Conservation (phyloP, 129 eudicot genomes). For the Lactuca sativa region DNA sequence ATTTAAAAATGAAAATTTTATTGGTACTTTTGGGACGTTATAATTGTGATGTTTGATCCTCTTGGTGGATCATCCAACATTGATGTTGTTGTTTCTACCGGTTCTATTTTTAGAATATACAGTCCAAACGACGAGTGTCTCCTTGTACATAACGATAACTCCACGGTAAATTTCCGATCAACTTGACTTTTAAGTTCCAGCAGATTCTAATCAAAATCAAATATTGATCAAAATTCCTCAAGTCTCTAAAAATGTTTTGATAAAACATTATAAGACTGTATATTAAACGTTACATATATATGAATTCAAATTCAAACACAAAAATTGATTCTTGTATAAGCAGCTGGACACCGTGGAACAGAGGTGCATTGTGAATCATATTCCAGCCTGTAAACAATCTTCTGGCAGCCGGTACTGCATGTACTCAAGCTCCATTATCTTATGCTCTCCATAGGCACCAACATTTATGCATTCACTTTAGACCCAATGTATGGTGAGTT, state of each 20-base stretch:
- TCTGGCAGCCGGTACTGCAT: slow-evolving; percentile 98
- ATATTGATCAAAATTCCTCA: not conserved
- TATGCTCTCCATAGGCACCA: slow-evolving; percentile 77
- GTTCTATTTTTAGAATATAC: slow-evolving; percentile 95
- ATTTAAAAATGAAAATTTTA: no score
- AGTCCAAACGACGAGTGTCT: slow-evolving; percentile 94
- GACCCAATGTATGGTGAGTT: slow-evolving; percentile 98
- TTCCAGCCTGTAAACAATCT: slow-evolving; percentile 95
- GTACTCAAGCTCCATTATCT: slow-evolving; percentile 96
- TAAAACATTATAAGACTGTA: no score
- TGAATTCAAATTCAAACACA: no score
- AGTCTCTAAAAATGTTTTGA: no score
- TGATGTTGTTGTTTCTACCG: slow-evolving; percentile 97
- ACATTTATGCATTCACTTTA: slow-evolving; percentile 75
- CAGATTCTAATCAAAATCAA: not conserved
- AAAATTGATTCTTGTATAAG: slow-evolving; percentile 9
- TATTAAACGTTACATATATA: no score
- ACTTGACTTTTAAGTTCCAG: not conserved
- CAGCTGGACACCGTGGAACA: slow-evolving; percentile 65
- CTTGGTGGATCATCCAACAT: slow-evolving; percentile 98
- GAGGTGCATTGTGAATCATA: slow-evolving; percentile 69
- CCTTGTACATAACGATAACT: slow-evolving; percentile 49
- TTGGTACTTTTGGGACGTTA: no score
- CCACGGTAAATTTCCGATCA: slow-evolving; percentile 36
- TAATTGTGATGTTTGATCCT: slow-evolving; percentile 91